Conservation (phyloP, 768 basidiomycete genomes). For the Mycena polygramma region DNA sequence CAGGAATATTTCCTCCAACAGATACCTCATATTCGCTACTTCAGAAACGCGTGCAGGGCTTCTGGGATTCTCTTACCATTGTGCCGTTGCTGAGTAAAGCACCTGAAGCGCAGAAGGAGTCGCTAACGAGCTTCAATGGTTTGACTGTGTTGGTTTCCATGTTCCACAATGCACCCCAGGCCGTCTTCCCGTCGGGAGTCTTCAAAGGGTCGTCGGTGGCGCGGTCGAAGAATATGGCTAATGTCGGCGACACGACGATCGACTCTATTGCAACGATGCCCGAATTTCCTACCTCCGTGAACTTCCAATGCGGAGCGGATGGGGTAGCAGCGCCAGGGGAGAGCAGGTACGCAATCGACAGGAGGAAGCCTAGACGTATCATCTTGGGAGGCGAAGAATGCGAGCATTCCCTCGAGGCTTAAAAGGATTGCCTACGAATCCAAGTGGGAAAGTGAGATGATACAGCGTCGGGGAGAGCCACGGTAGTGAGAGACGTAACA, state of each 20-base stretch:
- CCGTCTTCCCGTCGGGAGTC: constrained; percentile 47
- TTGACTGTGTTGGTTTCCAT: constrained; percentile 38
- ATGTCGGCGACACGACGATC: constrained; percentile 44
- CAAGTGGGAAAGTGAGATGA: neutral
- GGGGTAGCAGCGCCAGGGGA: constrained; percentile 15
- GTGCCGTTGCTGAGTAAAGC: constrained; percentile 49
- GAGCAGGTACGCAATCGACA: constrained; percentile 31
- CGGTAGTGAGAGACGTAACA: constrained; percentile 16
- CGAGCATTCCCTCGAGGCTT: neutral
- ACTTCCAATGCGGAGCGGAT: constrained; percentile 37
- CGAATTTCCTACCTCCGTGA: constrained; percentile 43
- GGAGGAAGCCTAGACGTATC: constrained; percentile 24
- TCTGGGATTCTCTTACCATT: constrained; percentile 44
- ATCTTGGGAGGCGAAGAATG: constrained; percentile 18
- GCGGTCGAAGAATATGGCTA: constrained; percentile 41
- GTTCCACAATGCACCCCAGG: constrained; percentile 44
- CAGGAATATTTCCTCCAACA: constrained; percentile 65
- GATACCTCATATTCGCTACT: constrained; percentile 33
- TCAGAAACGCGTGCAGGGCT: neutral
- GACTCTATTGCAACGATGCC: constrained; percentile 44
- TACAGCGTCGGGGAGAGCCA: constrained; percentile 8
- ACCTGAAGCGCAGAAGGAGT: constrained; percentile 50
- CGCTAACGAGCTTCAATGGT: constrained; percentile 43
- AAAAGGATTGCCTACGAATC: constrained; percentile 3
- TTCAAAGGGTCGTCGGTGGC: constrained; percentile 14